Percentiles rank a stretch among this genome's conserved stretches.
These are phyloP conservation scores for Goffeauzyma gilvescens DNA, from an alignment of 768 basidiomycete genomes.

Conservation along the genomic window DNA sequence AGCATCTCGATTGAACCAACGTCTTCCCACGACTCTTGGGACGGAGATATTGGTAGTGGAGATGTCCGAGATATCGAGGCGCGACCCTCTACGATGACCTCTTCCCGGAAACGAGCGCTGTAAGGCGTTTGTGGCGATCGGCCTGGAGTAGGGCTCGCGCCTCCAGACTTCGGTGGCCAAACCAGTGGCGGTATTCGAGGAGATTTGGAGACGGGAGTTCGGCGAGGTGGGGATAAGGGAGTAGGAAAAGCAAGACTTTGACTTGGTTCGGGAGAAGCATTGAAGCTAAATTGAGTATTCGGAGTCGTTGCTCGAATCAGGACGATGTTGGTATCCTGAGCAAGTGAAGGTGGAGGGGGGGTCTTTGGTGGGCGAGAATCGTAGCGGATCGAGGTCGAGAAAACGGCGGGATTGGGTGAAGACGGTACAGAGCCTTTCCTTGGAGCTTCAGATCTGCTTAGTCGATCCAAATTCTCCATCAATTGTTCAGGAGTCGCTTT, in stretches of 20 bases:
- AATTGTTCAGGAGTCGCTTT: not conserved
- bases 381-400: not conserved
- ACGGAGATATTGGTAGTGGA: not conserved
- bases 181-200: too few species aligned
- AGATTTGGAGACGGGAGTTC: too few species aligned
- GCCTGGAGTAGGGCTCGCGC: too few species aligned
- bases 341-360: too few species aligned
- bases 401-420: not conserved
- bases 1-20: not conserved
- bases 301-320: not conserved
- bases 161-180: too few species aligned
- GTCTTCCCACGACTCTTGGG: not conserved
- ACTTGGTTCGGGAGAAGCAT: too few species aligned
- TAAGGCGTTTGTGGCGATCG: too few species aligned
- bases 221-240: too few species aligned
- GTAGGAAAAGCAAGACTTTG: too few species aligned
- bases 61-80: not conserved
- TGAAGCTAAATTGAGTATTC: not conserved
- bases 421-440: not conserved
- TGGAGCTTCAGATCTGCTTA: not conserved
- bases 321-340: too few species aligned
- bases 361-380: not conserved
- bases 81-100: not conserved
- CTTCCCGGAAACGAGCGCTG: not conserved
- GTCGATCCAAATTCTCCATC: not conserved